A percentile compares a stretch with the other conserved stretches of the same genome.
These are phyloP conservation scores for Coniosporium apollinis DNA, from an alignment of 495 filamentous ascomycete species.

Conservation along the genomic window DNA sequence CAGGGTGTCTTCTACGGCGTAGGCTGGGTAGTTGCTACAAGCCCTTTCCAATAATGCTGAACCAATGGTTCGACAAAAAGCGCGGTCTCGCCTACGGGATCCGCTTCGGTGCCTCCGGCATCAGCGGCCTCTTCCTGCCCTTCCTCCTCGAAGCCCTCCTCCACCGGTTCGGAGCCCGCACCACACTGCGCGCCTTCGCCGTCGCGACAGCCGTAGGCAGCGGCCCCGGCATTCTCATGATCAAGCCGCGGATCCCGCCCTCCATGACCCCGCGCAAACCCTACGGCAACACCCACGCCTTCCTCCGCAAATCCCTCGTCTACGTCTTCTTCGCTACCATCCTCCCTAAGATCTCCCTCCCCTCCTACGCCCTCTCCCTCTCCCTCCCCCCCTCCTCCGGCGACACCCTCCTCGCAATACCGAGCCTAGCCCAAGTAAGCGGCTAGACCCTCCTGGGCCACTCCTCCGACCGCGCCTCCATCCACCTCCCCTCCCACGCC, in stretches of 20 bases:
- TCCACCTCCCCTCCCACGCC: constrained; percentile 6
- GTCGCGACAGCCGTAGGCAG: constrained; percentile 20
- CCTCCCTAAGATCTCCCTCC: constrained; percentile 14
- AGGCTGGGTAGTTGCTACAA: constrained; percentile 14
- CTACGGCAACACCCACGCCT: neutral
- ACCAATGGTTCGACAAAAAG: constrained; percentile 24
- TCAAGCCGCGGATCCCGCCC: constrained; percentile 17
- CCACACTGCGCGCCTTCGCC: constrained; percentile 23
- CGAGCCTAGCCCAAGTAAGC: constrained; percentile 9
- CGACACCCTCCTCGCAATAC: constrained; percentile 8
- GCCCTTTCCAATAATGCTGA: constrained; percentile 20
- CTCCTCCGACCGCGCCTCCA: constrained; percentile 10
- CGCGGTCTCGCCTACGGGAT: constrained; percentile 29
- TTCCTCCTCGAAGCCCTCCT: constrained; percentile 21
- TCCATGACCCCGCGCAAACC: constrained; percentile 3
- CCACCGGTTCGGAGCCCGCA: constrained; percentile 18
- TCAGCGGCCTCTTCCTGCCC: constrained; percentile 22
- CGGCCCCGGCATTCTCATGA: constrained; percentile 19
- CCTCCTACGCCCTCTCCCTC: constrained; percentile 10
- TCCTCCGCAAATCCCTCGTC: constrained; percentile 3
- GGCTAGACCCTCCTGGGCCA: constrained; percentile 13
- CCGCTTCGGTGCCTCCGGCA: constrained; percentile 23
- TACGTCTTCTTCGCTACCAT: constrained; percentile 6
- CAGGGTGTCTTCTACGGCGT: constrained; percentile 17
- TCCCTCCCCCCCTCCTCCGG: constrained; percentile 4